phyloP scores from a whole-genome alignment of 202 grass and related monocot species.

The Hordeum pubiflorum region DNA sequence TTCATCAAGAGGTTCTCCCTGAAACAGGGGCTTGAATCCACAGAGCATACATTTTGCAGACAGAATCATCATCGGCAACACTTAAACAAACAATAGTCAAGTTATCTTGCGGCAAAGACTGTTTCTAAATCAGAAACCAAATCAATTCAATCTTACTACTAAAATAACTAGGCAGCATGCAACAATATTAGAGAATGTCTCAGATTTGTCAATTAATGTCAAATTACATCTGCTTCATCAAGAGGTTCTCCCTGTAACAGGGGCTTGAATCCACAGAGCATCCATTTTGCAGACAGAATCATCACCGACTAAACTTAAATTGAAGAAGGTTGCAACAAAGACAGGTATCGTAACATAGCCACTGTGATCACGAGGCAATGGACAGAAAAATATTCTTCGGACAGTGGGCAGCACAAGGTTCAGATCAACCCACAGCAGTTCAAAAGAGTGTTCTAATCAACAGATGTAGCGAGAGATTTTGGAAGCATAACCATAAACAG shows the following conservation, averaged over 20 bases:
- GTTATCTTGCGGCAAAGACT: not conserved
- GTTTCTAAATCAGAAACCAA: not conserved
- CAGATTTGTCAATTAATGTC: constrained; percentile 26
- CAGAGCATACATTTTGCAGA: constrained; percentile 50
- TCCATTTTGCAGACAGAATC: constrained; percentile 48
- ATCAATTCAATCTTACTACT: no score
- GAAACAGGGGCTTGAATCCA: constrained; percentile 35
- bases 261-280: constrained; percentile 35
- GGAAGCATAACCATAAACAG: constrained; percentile 51
- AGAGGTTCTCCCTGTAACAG: constrained; percentile 45
- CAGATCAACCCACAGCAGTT: not conserved
- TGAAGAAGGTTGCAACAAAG: not conserved
- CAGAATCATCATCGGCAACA: constrained; percentile 14
- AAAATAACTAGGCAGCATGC: not conserved
- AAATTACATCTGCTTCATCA: constrained; percentile 24
- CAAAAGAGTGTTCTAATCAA: not conserved
- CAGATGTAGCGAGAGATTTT: constrained; percentile 61
- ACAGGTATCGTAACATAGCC: not conserved
- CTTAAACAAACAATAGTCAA: not conserved
- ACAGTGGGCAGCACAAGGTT: not conserved
- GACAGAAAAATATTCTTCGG: not conserved
- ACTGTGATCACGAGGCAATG: not conserved
- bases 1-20: constrained; percentile 44
- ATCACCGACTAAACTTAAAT: not conserved
- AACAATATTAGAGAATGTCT: not conserved